phyloP scores from a whole-genome alignment of 768 basidiomycete genomes.

The Xerocomus brunneocitrinus region DNA sequence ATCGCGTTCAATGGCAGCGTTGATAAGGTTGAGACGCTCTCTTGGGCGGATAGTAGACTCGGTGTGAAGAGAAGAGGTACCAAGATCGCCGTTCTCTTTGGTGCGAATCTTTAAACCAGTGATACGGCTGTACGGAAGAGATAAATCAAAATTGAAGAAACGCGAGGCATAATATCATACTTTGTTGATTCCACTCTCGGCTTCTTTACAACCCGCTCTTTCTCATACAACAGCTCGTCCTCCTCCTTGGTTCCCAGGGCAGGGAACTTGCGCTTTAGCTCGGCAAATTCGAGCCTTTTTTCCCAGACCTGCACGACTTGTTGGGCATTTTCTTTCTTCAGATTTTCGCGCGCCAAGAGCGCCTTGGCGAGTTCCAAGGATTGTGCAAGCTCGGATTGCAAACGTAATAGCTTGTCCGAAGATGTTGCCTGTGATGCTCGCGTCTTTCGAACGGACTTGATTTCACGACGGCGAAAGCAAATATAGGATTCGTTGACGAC shows the following conservation, averaged over 20 bases:
- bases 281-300: slow-evolving; percentile 65
- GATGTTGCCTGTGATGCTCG: slow-evolving; percentile 85
- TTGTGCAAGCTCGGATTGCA: slow-evolving; percentile 3
- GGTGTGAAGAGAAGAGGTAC: slow-evolving; percentile 35
- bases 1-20: slow-evolving; percentile 54
- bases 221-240: slow-evolving; percentile 70
- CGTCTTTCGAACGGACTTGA: slow-evolving; percentile 92
- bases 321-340: slow-evolving; percentile 64
- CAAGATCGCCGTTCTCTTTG: slow-evolving; percentile 39
- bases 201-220: slow-evolving; percentile 60
- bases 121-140: slow-evolving; percentile 34
- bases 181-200: slow-evolving; percentile 34
- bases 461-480: slow-evolving; percentile 93
- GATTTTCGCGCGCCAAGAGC: slow-evolving; percentile 58
- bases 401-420: slow-evolving; percentile 79
- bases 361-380: slow-evolving; percentile 2
- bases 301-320: slow-evolving; percentile 72
- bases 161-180: not conserved
- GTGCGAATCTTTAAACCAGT: slow-evolving; percentile 52
- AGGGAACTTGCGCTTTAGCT: slow-evolving; percentile 76
- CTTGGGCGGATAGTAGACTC: slow-evolving; percentile 57
- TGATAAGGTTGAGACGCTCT: slow-evolving; percentile 58
- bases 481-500: slow-evolving; percentile 83
- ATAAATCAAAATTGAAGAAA: not conserved
- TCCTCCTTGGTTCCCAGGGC: slow-evolving; percentile 57